phyloP scores from a whole-genome alignment of 306 rosid genomes.

The Citrullus mucosospermus region DNA sequence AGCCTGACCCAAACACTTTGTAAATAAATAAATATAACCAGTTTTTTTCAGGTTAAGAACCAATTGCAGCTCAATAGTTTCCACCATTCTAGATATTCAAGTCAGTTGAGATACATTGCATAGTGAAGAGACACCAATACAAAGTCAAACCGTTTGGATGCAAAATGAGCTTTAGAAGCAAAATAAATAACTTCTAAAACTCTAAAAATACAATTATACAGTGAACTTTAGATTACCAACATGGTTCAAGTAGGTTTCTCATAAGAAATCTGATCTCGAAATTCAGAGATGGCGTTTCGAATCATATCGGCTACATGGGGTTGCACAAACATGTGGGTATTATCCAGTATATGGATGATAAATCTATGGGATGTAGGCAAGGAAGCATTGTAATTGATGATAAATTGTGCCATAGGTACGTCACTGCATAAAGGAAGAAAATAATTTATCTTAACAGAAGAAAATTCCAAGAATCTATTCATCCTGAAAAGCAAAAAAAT shows the following conservation, averaged over 20 bases:
- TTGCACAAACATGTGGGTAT: constrained; percentile 79
- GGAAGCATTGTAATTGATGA: constrained; percentile 60
- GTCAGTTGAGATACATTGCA: neutral
- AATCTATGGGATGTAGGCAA: constrained; percentile 60
- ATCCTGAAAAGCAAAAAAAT: neutral
- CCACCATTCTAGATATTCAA: neutral
- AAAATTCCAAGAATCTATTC: neutral
- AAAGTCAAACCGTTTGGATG: neutral
- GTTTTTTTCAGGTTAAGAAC: neutral
- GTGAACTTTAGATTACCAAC: neutral
- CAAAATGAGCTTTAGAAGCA: neutral
- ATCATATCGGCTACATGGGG: constrained; percentile 68
- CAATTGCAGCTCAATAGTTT: neutral
- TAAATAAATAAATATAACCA: neutral
- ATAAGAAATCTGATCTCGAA: constrained; percentile 76
- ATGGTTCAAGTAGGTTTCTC: constrained; percentile 62
- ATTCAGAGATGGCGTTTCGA: constrained; percentile 60
- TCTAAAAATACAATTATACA: neutral
- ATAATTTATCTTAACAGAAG: neutral
- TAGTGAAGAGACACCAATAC: neutral
- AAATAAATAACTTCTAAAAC: neutral
- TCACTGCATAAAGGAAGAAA: constrained; percentile 46
- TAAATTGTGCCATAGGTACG: constrained; percentile 89
- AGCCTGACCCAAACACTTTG: no score
- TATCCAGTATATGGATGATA: constrained; percentile 70